Conservation (phyloP, 805 yeast genomes). For the Saccharomycopsis schoenii region DNA sequence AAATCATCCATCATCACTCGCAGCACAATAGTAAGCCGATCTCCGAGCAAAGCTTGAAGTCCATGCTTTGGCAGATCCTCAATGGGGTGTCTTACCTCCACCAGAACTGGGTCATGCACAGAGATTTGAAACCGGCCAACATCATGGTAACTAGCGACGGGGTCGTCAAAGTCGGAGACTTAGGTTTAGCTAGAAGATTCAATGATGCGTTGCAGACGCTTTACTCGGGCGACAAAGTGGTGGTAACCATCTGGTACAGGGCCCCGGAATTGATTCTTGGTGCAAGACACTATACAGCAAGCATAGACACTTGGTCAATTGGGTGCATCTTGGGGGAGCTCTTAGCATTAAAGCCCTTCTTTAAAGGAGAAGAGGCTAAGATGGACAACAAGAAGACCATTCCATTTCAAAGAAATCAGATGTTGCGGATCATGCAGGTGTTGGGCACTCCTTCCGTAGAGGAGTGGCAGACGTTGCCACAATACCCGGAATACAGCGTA, state of each 20-base stretch:
- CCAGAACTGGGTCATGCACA: slow-evolving; percentile 91
- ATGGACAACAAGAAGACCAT: slow-evolving; percentile 88
- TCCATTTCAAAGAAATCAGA: slow-evolving; percentile 90
- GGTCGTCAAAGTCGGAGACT: slow-evolving; percentile 89
- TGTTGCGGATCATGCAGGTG: slow-evolving; percentile 85
- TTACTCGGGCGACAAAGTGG: slow-evolving; percentile 90
- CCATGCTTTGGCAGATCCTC: slow-evolving; percentile 84
- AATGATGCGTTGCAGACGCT: slow-evolving; percentile 78
- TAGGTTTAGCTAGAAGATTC: slow-evolving; percentile 84
- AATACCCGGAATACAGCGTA: slow-evolving; percentile 75
- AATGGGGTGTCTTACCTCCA: slow-evolving; percentile 88
- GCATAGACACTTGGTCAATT: slow-evolving; percentile 90
- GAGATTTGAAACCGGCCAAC: slow-evolving; percentile 96
- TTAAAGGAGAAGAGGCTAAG: slow-evolving; percentile 96
- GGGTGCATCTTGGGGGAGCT: slow-evolving; percentile 93
- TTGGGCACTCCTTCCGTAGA: slow-evolving; percentile 76
- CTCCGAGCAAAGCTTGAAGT: slow-evolving; percentile 69
- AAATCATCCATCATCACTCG: slow-evolving; percentile 87
- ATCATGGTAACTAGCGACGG: slow-evolving; percentile 91
- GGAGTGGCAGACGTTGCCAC: slow-evolving; percentile 70
- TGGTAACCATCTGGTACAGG: slow-evolving; percentile 94
- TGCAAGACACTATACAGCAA: slow-evolving; percentile 85
- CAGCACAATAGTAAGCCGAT: slow-evolving; percentile 78
- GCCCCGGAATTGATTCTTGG: slow-evolving; percentile 91
- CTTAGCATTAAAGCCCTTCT: slow-evolving; percentile 79